phyloP scores from a whole-genome alignment of 2,329 filamentous ascomycete species.

The Elsinoe necatrix region DNA sequence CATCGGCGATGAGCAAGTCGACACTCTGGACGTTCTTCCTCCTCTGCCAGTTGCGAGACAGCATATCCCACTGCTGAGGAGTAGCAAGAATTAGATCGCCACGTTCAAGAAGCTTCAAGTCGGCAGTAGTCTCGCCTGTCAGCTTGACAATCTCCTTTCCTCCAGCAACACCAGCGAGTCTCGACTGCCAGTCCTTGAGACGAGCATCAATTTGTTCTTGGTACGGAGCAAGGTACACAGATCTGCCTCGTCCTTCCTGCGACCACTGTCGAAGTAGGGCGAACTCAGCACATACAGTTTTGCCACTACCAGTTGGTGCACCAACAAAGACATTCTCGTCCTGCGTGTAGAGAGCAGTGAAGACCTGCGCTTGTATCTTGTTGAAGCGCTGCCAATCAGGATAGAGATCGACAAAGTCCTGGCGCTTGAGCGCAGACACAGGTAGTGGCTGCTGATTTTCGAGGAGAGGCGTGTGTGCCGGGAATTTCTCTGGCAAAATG shows the following conservation, averaged over 20 bases:
- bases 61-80: constrained; percentile 87
- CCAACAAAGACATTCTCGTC: constrained; percentile 92
- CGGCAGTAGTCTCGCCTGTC: constrained; percentile 83
- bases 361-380: constrained; percentile 93
- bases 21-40: constrained; percentile 91
- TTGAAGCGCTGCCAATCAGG: constrained; percentile 84
- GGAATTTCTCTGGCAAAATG: constrained; percentile 89
- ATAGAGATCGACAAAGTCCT: constrained; percentile 75
- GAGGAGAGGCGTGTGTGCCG: constrained; percentile 81
- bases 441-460: constrained; percentile 79
- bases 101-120: constrained; percentile 77
- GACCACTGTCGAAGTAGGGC: constrained; percentile 83
- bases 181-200: constrained; percentile 74
- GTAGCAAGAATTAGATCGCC: constrained; percentile 89
- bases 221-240: constrained; percentile 90
- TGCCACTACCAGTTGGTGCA: constrained; percentile 88
- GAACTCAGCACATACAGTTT: constrained; percentile 95
- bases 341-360: constrained; percentile 83
- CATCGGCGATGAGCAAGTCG: constrained; percentile 86
- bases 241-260: constrained; percentile 60
- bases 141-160: constrained; percentile 89
- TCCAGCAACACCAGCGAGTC: constrained; percentile 62
- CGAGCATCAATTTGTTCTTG: constrained; percentile 83
- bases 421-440: constrained; percentile 76
- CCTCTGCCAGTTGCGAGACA: constrained; percentile 93